Percentiles rank a stretch among this genome's conserved stretches.
Evolutionary conservation across 352 stramenopile species (phyloP).

Genomic region (Nothophytophthora sp.): DNA sequence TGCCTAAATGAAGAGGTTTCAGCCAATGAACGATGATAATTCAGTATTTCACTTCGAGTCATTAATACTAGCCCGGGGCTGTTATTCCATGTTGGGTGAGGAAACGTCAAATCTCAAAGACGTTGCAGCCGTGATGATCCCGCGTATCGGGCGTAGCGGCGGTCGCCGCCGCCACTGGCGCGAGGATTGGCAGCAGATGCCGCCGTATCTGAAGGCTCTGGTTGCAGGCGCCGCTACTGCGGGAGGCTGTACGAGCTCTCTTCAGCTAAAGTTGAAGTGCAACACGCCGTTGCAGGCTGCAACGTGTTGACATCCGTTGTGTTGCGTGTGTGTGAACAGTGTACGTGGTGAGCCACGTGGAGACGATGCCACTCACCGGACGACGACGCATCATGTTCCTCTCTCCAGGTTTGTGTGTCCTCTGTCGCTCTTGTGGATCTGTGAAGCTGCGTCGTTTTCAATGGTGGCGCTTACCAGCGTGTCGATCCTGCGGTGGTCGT

Average conservation of each 20-base stretch:
- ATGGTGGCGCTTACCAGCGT: no score
- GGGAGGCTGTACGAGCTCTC: slow-evolving; percentile 24
- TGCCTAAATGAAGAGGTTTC: not conserved
- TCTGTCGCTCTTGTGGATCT: not conserved
- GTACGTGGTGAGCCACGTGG: slow-evolving; percentile 47
- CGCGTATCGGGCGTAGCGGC: not conserved
- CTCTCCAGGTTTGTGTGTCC: slow-evolving; percentile 27
- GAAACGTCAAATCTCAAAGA: not conserved
- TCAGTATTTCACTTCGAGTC: no score
- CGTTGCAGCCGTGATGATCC: not conserved
- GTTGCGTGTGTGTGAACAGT: slow-evolving; percentile 7
- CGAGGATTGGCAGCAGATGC: slow-evolving; percentile 36
- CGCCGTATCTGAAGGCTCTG: slow-evolving; percentile 35
- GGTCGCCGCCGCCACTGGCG: slow-evolving; percentile 12
- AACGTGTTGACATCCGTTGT: not conserved
- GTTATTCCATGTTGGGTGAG: not conserved
- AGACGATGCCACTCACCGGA: slow-evolving; percentile 64
- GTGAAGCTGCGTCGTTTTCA: no score
- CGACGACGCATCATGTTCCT: slow-evolving; percentile 68
- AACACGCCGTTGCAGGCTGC: not conserved
- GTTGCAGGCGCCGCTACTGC: slow-evolving; percentile 23
- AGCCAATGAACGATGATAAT: slow-evolving; percentile 5
- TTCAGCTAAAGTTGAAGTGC: not conserved
- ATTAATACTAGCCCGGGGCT: not conserved
- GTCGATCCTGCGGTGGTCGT: no score